Evolutionary conservation across 2,329 filamentous ascomycete species (phyloP).

Genomic region (Claviceps pazoutovae): DNA sequence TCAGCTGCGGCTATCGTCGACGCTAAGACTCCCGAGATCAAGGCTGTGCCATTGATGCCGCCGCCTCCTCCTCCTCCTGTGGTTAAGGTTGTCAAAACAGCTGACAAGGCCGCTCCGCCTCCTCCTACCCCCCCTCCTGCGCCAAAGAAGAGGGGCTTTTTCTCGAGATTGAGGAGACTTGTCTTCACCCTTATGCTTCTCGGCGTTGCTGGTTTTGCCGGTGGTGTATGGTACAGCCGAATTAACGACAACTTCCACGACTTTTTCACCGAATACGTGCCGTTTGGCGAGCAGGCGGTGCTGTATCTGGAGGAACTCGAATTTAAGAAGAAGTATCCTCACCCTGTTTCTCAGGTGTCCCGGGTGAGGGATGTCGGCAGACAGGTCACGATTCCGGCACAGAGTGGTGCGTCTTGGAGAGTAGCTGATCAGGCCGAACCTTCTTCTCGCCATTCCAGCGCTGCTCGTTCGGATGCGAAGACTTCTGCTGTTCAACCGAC

Average conservation of each 20-base stretch:
- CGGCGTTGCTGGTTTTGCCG: constrained; percentile 64
- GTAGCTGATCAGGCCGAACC: constrained; percentile 48
- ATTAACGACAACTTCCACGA: constrained; percentile 97
- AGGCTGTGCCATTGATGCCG: constrained; percentile 16
- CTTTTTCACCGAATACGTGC: constrained; percentile 95
- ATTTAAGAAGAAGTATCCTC: constrained; percentile 71
- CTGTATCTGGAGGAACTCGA: constrained; percentile 92
- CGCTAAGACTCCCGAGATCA: constrained; percentile 13
- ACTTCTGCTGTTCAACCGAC: constrained; percentile 14
- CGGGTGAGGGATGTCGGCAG: constrained; percentile 42
- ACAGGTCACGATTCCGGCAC: constrained; percentile 69
- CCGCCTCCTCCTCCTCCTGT: constrained; percentile 10
- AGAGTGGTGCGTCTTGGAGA: constrained; percentile 74
- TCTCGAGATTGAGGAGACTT: constrained; percentile 62
- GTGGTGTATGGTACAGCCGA: constrained; percentile 84
- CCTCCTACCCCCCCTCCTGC: constrained; percentile 18
- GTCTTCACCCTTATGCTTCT: constrained; percentile 65
- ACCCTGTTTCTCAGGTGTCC: constrained; percentile 30
- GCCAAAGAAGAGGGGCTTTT: constrained; percentile 47
- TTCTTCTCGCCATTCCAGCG: constrained; percentile 48
- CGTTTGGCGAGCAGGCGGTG: constrained; percentile 86
- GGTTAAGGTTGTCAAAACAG: not conserved
- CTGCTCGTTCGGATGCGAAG: constrained; percentile 21
- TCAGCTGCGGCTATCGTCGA: constrained; percentile 19
- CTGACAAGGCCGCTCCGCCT: constrained; percentile 10